Base-by-base conservation (phyloP, 2,329 filamentous ascomycete species). In the Bipolaris oryzae region DNA sequence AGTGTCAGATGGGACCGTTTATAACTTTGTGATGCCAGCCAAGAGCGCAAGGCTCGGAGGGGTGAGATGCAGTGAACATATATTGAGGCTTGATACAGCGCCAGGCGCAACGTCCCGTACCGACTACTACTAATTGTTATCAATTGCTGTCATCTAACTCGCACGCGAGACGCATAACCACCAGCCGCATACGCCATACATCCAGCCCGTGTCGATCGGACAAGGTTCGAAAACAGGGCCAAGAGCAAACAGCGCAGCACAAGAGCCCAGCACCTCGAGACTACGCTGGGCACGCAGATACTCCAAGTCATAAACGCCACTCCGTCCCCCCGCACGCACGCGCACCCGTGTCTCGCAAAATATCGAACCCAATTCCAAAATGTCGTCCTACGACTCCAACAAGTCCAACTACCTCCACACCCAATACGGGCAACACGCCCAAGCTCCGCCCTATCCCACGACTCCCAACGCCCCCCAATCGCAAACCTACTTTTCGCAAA, bases 371-470 rank as follows among this genome's bases (percentile, higher is more conserved):
- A 35, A 35, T 50, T 53, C 25, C 50, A 60, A 35, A 9, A 64
- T 69, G 66, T 68, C 66, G 21, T 68, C 66, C 25, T 68, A 65
- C 59, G 62, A 56, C 55, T 65, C 64, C 16, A 60, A 53, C 53
- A 59, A 55, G 41, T 65, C 57, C 3, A 60, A 55, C 21, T 60
- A 63, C 37, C 25, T 61, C 13, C 61, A 58, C 39, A 47, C 60
- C 10, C 58, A 61, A 10, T 60, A 64, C 47, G 58, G 50, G 34
- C 43, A 49, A 43, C 9, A 48, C 59, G 39, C 25, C 9, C 62
- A 56, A 50, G 41, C 52, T 39, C 59, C 62, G 34, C 62, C 63
- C 5, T 66, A 66, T 38, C 63, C 63, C 31, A 54, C 52, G 16
- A 64, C 55, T 7, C 43, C 43, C 20, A 28, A 28, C 25, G 39